phyloP scores from a whole-genome alignment of 1,139 yeast species.

The Yamadazyma triangularis region DNA sequence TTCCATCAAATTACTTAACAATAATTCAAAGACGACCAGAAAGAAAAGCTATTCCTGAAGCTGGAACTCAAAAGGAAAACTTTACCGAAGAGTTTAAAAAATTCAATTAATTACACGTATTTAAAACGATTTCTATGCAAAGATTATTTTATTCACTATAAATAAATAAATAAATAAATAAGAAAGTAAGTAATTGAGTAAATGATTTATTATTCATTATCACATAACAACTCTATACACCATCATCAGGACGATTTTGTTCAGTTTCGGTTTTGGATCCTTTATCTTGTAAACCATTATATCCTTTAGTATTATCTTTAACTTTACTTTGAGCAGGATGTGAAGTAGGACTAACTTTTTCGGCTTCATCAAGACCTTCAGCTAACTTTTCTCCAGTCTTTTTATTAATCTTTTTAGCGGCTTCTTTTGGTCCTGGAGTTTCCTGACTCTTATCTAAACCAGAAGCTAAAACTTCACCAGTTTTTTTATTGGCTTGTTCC shows the following conservation, averaged over 20 bases:
- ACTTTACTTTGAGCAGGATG: conserved; percentile 15
- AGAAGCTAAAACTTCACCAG: conserved; percentile 33
- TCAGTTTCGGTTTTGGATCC: conserved; percentile 39
- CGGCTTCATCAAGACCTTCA: conserved; percentile 30
- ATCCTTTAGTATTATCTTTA: conserved; percentile 26
- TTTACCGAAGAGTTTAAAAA: conserved; percentile 17
- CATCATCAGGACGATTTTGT: conserved; percentile 47
- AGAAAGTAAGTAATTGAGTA: no score
- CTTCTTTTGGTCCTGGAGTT: conserved; percentile 18
- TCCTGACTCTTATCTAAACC: conserved; percentile 29
- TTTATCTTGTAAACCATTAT: conserved; percentile 38
- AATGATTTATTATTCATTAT: neutral
- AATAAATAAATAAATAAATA: neutral
- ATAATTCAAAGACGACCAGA: conserved; percentile 50
- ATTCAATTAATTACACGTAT: conserved; percentile 8
- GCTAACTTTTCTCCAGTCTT: conserved; percentile 35
- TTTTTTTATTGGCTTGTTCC: conserved; percentile 29
- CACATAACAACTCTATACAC: no score
- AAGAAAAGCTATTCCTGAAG: no score
- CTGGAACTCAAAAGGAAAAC: no score
- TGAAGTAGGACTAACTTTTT: conserved; percentile 17
- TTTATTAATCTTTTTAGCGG: conserved; percentile 29
- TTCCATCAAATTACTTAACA: conserved; percentile 81
- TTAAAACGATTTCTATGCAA: no score
- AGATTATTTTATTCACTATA: no score